Base-by-base conservation (phyloP, 176 grass and related monocot species). In the Cenchrus americanus region DNA sequence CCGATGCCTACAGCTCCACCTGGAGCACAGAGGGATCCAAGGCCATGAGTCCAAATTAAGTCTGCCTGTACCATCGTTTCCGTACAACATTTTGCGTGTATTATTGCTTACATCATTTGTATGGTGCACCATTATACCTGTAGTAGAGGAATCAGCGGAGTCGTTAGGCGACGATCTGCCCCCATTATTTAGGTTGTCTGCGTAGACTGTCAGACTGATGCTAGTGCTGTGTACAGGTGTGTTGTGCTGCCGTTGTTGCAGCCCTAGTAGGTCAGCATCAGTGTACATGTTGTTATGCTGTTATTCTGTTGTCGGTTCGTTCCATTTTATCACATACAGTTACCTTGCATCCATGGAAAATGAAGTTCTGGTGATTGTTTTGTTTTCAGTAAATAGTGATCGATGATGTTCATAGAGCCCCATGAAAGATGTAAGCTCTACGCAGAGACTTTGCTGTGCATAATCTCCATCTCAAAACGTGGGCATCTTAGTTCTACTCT, bases 1-100 rank as follows among this genome's bases (percentile, higher is more conserved):
- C 96, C 96, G 10, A 99, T 96, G 89, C 96, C 96, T 48, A 90
- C 89, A 6, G 87, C 96, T 75, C 96, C 96, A 59, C 96, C 96
- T 8, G 96, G 93, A 19, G 93, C 89, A 0, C 91, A 92, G 50
- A 92, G 91, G 89, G 86, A 92, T 81, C 62, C 82, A 24, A 66
- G 82, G 73, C 83, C 83, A 34, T 86, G 88, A 90, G 6, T 44
- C 41, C 59, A 42, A 48, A 65, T 57, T 9, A 47, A 75, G 22
- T 62, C 40, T 27, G 43, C 3, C 1, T 74, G 42, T 68, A 30
- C 48, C 34, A 37, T 78, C 18, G 32, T 58, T 71, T 78, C 22
- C 37, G 4, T 83, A 32, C 68, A 74, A 79, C 64, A 69, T 87
- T 44, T 44, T 79, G 67, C 61, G 44, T 22, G 61, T 34, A 76